Evolutionary conservation across 1,139 yeast species (phyloP), one percentile per base, ranked within the genome.

Genomic region (Arxiozyma slooffiae): DNA sequence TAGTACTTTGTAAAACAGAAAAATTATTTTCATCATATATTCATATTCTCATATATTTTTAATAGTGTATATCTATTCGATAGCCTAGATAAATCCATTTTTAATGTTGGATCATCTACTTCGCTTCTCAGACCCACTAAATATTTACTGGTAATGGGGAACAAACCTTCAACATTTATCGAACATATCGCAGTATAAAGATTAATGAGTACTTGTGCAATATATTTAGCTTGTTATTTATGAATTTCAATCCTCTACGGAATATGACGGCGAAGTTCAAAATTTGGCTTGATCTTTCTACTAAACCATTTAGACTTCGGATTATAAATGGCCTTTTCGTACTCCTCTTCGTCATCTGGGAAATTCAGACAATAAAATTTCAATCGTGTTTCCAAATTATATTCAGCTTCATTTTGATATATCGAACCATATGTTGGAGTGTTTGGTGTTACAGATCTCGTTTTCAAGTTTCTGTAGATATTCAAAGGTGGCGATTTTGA

Each of bases 171-270:
- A 22, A 87, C 71, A 65, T 89, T 96, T 56, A 82, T 71, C 4
- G 95, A 81, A 57, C 80, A 75, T 51, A 88, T 77, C 14, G 96
- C 88, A 52, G 87, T 79, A 65, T 87, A 87, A 24, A 92, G 69
- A 67, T 88, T 89, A 2, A 84, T 77, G 36, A 89, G 76, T 37
- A 92, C 85, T 62, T 84, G 95, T 50, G 88, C 77, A 49, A 92
- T 72, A 60, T 88, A 90, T 52, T 77, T 78, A 18, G 88, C 84
- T 53, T 81, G 85, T 54, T 86, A 95, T 44, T 71, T 71, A 9
- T 81, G 81, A 1, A 79, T 64, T 66, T 89, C 97, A 1, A 84
- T 78, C 43, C 73, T 71, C 65, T 92, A 92, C 0, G 98, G 98
- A 41, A 92, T 73, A 49, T 81, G 62, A n/a, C 67, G 71, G 22